Conservation (phyloP, 768 basidiomycete genomes). For the Lactarius sanguifluus region DNA sequence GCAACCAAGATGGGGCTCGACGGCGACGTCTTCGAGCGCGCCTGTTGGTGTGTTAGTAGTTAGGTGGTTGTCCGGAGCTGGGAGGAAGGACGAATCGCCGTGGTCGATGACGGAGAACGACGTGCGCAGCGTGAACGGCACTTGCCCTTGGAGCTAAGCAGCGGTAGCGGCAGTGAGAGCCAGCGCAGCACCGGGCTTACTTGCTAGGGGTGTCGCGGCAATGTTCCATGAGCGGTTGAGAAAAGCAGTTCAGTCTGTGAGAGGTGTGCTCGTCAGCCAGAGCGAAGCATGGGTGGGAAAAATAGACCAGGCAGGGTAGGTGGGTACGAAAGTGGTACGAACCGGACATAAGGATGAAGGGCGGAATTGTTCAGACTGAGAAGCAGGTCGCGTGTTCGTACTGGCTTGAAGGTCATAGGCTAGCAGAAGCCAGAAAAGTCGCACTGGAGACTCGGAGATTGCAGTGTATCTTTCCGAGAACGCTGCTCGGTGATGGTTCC, state of each 20-base stretch:
- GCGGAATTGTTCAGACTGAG: constrained; percentile 64
- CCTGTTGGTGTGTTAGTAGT: too few relatives aligned
- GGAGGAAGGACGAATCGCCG: too few relatives aligned
- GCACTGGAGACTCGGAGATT: constrained; percentile 62
- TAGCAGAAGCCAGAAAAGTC: constrained; percentile 10
- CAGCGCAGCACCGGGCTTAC: too few relatives aligned
- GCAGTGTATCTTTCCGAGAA: constrained; percentile 73
- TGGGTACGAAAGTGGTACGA: constrained; percentile 31
- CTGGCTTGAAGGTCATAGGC: neutral
- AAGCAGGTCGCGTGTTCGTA: constrained; percentile 92
- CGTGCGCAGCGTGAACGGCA: too few relatives aligned
- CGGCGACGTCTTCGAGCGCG: too few relatives aligned
- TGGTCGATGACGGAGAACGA: too few relatives aligned
- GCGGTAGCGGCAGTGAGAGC: too few relatives aligned
- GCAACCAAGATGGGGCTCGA: too few relatives aligned
- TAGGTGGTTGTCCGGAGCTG: too few relatives aligned
- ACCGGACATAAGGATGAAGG: constrained; percentile 93
- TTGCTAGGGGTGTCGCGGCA: too few relatives aligned
- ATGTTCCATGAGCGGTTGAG: constrained; percentile 35
- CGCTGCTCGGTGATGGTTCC: constrained; percentile 66
- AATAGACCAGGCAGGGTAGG: neutral
- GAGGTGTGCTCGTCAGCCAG: constrained; percentile 5
- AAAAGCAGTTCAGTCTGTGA: constrained; percentile 74
- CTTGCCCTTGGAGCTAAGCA: too few relatives aligned
- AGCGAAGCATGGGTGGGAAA: constrained; percentile 9